These are phyloP conservation scores for Medicago arabica DNA, from an alignment of 306 rosid genomes.

Conservation along the genomic window DNA sequence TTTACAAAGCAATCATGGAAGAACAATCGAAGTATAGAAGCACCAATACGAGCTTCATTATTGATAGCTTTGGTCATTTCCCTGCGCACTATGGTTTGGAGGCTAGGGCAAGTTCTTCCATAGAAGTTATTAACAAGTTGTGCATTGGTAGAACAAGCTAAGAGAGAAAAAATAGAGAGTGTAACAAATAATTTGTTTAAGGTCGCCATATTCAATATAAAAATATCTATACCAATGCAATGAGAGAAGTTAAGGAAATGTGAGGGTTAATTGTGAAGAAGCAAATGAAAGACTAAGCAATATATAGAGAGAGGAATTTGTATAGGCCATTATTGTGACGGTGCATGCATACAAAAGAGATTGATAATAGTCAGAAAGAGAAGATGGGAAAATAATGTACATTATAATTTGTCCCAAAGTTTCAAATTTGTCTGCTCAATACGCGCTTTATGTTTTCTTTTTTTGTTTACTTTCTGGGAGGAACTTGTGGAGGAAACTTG, in stretches of 20 bases:
- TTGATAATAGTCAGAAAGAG: not conserved
- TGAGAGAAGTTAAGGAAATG: not conserved
- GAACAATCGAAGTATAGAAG: conserved; percentile 53
- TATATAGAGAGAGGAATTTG: conserved; percentile 22
- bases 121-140: conserved; percentile 71
- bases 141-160: conserved; percentile 50
- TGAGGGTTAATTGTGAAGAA: conserved; percentile 15
- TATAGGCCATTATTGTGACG: not conserved
- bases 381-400: not conserved
- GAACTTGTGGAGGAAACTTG: not conserved
- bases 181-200: conserved; percentile 30
- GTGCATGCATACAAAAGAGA: conserved; percentile 30
- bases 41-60: conserved; percentile 50
- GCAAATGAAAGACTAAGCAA: conserved; percentile 15
- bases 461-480: not conserved
- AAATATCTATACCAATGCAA: not conserved
- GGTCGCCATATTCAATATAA: conserved; percentile 35
- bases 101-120: conserved; percentile 57
- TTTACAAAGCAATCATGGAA: conserved; percentile 63
- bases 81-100: conserved; percentile 54
- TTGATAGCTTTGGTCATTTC: conserved; percentile 49
- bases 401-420: not conserved
- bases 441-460: conserved; percentile 7
- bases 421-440: conserved; percentile 46
- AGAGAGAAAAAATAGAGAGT: conserved; percentile 41